Base-by-base conservation (phyloP, 192 early-diverging fungal genomes). In the Backusella tarrabulga region DNA sequence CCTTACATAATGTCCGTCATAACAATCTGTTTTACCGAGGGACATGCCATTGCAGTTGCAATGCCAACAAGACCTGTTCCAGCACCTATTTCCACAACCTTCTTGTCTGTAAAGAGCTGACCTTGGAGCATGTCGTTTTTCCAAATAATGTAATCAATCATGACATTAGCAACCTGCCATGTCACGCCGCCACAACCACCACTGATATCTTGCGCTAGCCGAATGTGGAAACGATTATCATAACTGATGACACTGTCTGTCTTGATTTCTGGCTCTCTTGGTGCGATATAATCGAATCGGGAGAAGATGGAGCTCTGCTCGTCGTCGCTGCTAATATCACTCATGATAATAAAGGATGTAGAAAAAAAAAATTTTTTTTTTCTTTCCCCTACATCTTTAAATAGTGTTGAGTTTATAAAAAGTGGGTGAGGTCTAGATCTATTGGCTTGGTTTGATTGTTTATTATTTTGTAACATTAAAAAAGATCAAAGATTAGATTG, bases 1-100 rank as follows among this genome's bases (percentile, higher is more conserved):
- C 3, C 74, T 50, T 77, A 87, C 72, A 82, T 76, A 79, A 85
- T 84, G 67, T 88, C 87, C 19, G 87, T 88, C n/a, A 88, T 71
- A 17, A 78, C 60, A 4, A 88, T 78, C n/a, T 74, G 19, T 12
- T 77, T 36, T 17, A 54, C 63, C n/a, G 34, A 66, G 8, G 54
- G 70, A 75, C 79, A 79, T 42, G 77, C 29, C 71, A 82, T 80
- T 17, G 76, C 87, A 26, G 82, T 76, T 36, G 84, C 76, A 21
- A 88, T 72, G 11, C 85, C 85, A 12, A 88, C 87, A 23, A 87
- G 77, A 6, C 87, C 87, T 15, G 87, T 88, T 3, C 87, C 87
- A 34, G 80, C 75, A 67, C 87, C 87, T 19, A 87, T 50, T 34
- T 88, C 87, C 1, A 86, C 71, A 0, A 71, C 73, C 23, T 78